Evolutionary conservation across 805 yeast genomes (phyloP).

Genomic region (Torulaspora franciscae): DNA sequence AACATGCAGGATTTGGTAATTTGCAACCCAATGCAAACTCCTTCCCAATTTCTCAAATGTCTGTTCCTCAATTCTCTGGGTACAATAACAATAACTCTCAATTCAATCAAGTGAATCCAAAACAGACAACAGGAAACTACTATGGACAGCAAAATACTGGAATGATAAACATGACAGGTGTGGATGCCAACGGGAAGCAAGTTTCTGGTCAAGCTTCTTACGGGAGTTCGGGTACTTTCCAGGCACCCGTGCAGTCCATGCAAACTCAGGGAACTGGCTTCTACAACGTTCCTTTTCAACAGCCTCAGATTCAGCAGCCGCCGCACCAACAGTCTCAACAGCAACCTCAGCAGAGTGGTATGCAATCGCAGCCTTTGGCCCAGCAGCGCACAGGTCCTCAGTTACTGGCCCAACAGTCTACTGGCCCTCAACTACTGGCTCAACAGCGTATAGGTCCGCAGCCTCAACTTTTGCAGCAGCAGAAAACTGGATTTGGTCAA

Average conservation of each 20-base stretch:
- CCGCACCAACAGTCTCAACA: conserved; percentile 22
- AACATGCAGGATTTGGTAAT: conserved; percentile 17
- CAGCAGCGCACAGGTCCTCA: conserved; percentile 40
- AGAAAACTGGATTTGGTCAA: conserved; percentile 22
- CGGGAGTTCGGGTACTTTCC: conserved; percentile 3
- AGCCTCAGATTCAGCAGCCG: conserved; percentile 18
- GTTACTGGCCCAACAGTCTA: conserved; percentile 5
- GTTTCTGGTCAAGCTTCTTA: neutral
- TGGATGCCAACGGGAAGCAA: neutral
- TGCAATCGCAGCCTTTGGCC: conserved; percentile 24
- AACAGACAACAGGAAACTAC: conserved; percentile 5
- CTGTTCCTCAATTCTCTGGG: conserved; percentile 5
- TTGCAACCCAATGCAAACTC: conserved; percentile 16
- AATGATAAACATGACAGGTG: conserved; percentile 1
- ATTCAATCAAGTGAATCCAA: neutral
- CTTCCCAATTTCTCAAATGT: conserved; percentile 7
- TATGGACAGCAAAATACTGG: conserved; percentile 2
- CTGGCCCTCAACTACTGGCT: conserved; percentile 2
- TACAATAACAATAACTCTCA: neutral
- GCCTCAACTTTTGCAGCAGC: conserved; percentile 13
- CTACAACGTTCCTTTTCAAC: conserved; percentile 13
- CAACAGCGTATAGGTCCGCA: conserved; percentile 18
- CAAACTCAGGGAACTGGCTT: conserved; percentile 17
- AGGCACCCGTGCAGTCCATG: conserved; percentile 9
- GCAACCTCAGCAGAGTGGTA: conserved; percentile 19